A percentile compares a stretch with the other conserved stretches of the same genome.
Conservation (phyloP, 768 basidiomycete species). For the Leucosporidium scottii region DNA sequence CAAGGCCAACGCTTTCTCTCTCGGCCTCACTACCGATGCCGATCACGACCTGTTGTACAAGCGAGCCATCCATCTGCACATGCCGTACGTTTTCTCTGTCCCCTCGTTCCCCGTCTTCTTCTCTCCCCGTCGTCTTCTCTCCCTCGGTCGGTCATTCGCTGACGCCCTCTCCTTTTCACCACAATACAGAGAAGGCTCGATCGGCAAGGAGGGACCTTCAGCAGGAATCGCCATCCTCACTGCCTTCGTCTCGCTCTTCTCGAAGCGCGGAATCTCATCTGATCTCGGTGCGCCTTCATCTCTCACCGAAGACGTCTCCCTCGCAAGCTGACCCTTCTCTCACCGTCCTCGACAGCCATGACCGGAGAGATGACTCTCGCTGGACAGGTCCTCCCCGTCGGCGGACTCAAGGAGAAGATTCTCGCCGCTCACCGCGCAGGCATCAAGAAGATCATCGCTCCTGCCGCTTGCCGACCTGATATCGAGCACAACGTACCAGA, state of each 20-base stretch:
- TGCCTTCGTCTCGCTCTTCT: conserved; percentile 87
- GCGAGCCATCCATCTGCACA: conserved; percentile 87
- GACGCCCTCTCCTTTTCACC: neutral
- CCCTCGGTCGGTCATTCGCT: conserved; percentile 42
- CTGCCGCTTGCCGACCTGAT: conserved; percentile 80
- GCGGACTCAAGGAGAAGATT: conserved; percentile 86
- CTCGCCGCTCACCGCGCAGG: conserved; percentile 94
- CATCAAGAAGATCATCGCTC: conserved; percentile 83
- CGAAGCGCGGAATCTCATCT: conserved; percentile 46
- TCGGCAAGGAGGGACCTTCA: conserved; percentile 60
- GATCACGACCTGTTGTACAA: conserved; percentile 75
- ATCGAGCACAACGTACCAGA: conserved; percentile 96
- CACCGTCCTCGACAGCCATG: conserved; percentile 58
- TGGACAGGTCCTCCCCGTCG: conserved; percentile 92
- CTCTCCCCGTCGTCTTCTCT: conserved; percentile 46
- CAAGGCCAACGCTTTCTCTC: conserved; percentile 76
- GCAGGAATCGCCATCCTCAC: conserved; percentile 90
- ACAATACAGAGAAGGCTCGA: conserved; percentile 21
- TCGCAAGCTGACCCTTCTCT: neutral
- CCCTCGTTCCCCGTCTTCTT: conserved; percentile 40
- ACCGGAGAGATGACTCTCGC: conserved; percentile 96
- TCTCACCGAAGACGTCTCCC: no score
- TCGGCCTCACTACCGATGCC: conserved; percentile 69
- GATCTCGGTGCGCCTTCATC: conserved; percentile 54
- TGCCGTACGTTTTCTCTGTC: conserved; percentile 75